These are phyloP conservation scores for Rosa lucieae DNA, from an alignment of 306 rosid species.

Conservation along the genomic window DNA sequence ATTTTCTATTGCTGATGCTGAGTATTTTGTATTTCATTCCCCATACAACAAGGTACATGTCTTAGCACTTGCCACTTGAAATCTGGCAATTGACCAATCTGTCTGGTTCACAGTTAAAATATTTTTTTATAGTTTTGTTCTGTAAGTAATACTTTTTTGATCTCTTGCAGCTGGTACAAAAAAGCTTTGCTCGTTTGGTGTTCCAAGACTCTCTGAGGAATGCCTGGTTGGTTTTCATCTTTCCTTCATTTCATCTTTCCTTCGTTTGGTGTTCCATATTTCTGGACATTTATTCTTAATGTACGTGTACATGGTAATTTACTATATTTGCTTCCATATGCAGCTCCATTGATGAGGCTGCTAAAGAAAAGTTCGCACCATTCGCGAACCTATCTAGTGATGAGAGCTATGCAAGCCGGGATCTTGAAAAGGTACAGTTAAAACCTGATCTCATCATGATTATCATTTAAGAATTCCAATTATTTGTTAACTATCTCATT, in stretches of 20 bases:
- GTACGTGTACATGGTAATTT: slow-evolving; percentile 25
- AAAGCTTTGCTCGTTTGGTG: slow-evolving; percentile 89
- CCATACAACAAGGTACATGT: slow-evolving; percentile 93
- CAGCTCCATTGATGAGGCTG: slow-evolving; percentile 75
- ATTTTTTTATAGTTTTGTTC: slow-evolving; percentile 7
- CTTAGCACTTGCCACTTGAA: slow-evolving; percentile 1
- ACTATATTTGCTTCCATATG: slow-evolving; percentile 30
- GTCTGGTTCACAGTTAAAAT: slow-evolving; percentile 1
- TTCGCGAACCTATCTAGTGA: slow-evolving; percentile 64
- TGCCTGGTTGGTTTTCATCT: slow-evolving; percentile 75
- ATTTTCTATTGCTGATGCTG: slow-evolving; percentile 77
- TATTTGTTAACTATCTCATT: neutral
- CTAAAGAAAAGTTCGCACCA: slow-evolving; percentile 78
- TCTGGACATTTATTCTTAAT: slow-evolving; percentile 6
- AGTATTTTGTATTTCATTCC: slow-evolving; percentile 83
- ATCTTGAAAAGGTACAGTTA: slow-evolving; percentile 85
- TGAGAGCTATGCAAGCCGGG: slow-evolving; percentile 93
- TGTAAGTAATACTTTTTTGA: slow-evolving; percentile 12
- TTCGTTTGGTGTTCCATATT: slow-evolving; percentile 12
- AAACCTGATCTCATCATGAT: slow-evolving; percentile 3
- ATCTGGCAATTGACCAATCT: neutral
- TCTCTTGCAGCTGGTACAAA: slow-evolving; percentile 88
- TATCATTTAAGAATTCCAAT: neutral
- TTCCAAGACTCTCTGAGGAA: slow-evolving; percentile 72
- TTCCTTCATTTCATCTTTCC: slow-evolving; percentile 14